Evolutionary conservation across 2,329 filamentous ascomycete species (phyloP), one percentile per base, ranked within the genome.

Genomic region (Zymoseptoria passerinii): DNA sequence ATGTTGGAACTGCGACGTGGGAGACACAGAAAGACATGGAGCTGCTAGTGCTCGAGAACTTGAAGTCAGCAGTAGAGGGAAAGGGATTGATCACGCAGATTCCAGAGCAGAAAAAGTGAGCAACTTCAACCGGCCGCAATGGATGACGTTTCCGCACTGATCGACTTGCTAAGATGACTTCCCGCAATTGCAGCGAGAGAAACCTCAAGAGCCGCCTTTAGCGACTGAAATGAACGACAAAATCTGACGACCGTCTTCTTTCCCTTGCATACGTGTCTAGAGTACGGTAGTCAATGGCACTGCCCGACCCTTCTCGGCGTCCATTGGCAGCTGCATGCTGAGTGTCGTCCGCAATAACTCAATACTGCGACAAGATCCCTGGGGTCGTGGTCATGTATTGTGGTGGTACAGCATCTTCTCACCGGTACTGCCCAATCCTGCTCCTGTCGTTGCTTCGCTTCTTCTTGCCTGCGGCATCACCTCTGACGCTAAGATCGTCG

Each of bases 21-120:
- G 82, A 85, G 70, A 84, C 81, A 20, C 81, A 84, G 72, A 79
- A 77, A 63, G 80, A 83, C 56, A 85, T 84, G 82, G 82, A 85
- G 68, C 66, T 83, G 55, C 67, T 84, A 62, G 81, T 84, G 18
- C 61, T 85, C 67, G 76, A 81, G 29, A 85, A 85, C 63, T 62
- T 86, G 68, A 78, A 78, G 66, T 77, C 73, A 29, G 82, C 79
- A 5, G 75, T 86, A 48, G 78, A 83, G 66, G 77, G 80, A 59
- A 81, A 81, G 4, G 77, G 77, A 59, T 70, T 86, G 68, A 71
- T 85, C 58, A 86, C 83, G n/a, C 77, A 80, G 61, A 80, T 86
- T 48, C 77, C 80, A 3, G 83, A 85, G 71, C 83, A 86, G 75
- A 81, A 79, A 68, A 73, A 72, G 60, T 66, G 58, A 56, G 53